Base-by-base conservation (phyloP, 139 green algal genomes). In the Chlorella sp. region DNA sequence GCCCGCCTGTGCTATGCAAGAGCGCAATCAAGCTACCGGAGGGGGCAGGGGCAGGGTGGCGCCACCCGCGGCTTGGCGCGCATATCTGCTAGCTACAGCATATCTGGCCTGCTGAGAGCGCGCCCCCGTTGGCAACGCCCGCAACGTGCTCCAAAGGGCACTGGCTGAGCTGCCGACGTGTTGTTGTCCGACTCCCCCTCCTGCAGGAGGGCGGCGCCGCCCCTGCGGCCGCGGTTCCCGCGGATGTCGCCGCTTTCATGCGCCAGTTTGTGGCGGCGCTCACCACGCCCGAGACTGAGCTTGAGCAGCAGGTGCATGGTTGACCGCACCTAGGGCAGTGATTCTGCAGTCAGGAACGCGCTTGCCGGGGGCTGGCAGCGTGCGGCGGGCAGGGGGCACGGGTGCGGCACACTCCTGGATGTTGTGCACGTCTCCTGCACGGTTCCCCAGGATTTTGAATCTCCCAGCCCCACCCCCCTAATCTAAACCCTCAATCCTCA, bases 251-350 rank as follows among this genome's bases (percentile, higher is more conserved):
- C 68, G 84, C 39, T 0, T 68, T 42, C n/a, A 86, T 86, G 60
- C 57, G n/a, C 34, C n/a, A 15, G 26, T 88, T 81, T 53, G 48
- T 88, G 14, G 28, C 77, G 40, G 12, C 64, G 1, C 28, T 88
- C 34, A 81, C 68, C 39, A 88, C 68, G 16, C 84, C 84, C 2
- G 66, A 88, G 32, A 81, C 66, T 18, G 66, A 88, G 19, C 68
- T 88, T 66, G 68, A 88, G 84, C 84, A 88, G 66, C 66, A 88
- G 84, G 84, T 80, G 34, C 16, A 36, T 28, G n/a, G 14, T 32
- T 5, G 15, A 14, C 5, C 42, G n/a, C n/a, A 30, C 37, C n/a
- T 53, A 34, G 16, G 15, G 21, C 26, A 53, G 53, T 36, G 16
- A n/a, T 40, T 48, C 30, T 15, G 28, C 22, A 57, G 37, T 36